Base-by-base conservation (phyloP, 768 basidiomycete species). In the Lactarius quietus region DNA sequence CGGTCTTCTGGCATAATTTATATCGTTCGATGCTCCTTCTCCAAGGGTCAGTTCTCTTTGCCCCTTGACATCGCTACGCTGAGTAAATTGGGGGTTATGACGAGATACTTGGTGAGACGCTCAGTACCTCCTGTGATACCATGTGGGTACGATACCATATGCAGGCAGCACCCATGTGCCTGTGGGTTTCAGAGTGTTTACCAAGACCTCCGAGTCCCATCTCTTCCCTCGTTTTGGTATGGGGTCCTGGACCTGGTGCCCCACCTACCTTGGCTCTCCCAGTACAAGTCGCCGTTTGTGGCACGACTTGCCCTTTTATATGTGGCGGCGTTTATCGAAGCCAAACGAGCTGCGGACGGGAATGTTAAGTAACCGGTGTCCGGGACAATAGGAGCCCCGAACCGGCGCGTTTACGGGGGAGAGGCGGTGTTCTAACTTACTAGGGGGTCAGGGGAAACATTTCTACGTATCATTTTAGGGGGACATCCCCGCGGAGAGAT, bases 401-500 rank as follows among this genome's bases (percentile, higher is more conserved):
- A 3, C 45, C 18, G 33, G 54, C 29, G 28, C 54, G 33, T 18
- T 35, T 55, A 54, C 31, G 54, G 31, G 29, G 31, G 7, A 14
- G 53, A 17, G 31, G 7, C 53, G 28, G 53, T 23, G 48, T 51
- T 23, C 48, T 20, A 14, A n/a, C n/a, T n/a, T n/a, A n/a, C n/a
- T n/a, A n/a, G n/a, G 31, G 35, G 36, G n/a, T 8, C 3, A 51
- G 38, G 33, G 29, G 33, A 28, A 23, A 23, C 6, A 8, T 31
- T 18, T 20, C 31, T 31, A n/a, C 35, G 33, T 23, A 36, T 36
- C n/a, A 18, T 6, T n/a, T n/a, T n/a, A 15, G 15, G 48, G 48
- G 48, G 48, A 23, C 56, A 57, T 23, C 36, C 41, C 61, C 65
- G 65, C 65, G 65, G 65, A 59, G n/a, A 33, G 57, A 48, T 43